These are phyloP conservation scores for Mrakiaceae sp. DNA, from an alignment of 1,284 basidiomycete species.

Conservation along the genomic window DNA sequence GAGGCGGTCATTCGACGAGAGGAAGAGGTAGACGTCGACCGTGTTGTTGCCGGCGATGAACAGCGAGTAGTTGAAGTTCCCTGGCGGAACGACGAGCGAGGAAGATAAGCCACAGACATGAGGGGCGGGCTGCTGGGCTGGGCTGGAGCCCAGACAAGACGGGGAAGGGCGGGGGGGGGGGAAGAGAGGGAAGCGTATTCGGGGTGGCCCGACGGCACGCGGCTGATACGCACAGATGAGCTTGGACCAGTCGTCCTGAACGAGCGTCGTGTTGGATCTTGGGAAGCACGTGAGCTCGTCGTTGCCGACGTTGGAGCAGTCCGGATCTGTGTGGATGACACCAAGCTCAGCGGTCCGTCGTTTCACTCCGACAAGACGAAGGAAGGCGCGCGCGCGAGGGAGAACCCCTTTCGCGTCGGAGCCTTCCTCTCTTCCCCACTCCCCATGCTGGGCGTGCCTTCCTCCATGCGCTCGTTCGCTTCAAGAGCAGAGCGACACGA, in stretches of 20 bases:
- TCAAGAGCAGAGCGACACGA: neutral
- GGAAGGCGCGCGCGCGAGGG: neutral
- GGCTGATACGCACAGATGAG: conserved; percentile 21
- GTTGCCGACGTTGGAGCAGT: conserved; percentile 23
- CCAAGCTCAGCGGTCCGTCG: neutral
- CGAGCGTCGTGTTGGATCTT: conserved; percentile 20
- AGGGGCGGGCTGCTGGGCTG: neutral
- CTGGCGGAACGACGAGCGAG: neutral
- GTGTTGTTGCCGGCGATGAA: conserved; percentile 16
- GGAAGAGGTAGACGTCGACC: conserved; percentile 26
- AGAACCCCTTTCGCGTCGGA: neutral
- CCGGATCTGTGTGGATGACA: conserved; percentile 18
- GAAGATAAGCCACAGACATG: neutral
- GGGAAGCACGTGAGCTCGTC: conserved; percentile 24
- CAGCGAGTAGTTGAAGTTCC: conserved; percentile 15
- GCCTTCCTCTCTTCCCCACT: neutral
- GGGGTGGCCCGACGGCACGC: neutral
- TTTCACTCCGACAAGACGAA: neutral
- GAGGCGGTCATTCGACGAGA: conserved; percentile 22
- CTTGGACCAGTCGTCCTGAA: conserved; percentile 23
- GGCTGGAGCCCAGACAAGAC: neutral
- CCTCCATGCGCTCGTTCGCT: too few relatives aligned
- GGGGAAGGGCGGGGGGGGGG: neutral
- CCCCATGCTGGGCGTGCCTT: neutral
- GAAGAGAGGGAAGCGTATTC: neutral